phyloP scores from a whole-genome alignment of 2,329 filamentous ascomycete genomes.

The Neofusicoccum ribis region DNA sequence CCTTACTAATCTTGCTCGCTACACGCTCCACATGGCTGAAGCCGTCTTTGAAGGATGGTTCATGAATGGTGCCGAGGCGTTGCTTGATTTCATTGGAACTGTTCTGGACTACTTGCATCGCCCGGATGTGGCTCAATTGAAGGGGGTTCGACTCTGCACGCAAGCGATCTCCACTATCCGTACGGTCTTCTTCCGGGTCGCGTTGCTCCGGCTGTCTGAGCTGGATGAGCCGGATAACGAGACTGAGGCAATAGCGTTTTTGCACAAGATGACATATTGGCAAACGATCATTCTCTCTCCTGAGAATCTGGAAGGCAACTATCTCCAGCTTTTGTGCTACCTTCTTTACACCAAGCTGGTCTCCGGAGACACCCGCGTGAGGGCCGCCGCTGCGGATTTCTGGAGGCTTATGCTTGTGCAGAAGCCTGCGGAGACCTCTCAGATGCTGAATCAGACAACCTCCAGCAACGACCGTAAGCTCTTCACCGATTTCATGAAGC shows the following conservation, averaged over 20 bases:
- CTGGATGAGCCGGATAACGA: slow-evolving; percentile 68
- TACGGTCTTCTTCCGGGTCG: slow-evolving; percentile 73
- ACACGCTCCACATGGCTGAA: slow-evolving; percentile 79
- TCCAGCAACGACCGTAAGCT: slow-evolving; percentile 70
- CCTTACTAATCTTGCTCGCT: slow-evolving; percentile 81
- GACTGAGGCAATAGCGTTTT: slow-evolving; percentile 66
- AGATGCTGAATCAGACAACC: slow-evolving; percentile 71
- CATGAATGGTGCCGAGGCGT: slow-evolving; percentile 77
- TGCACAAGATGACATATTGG: slow-evolving; percentile 92
- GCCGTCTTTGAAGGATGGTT: slow-evolving; percentile 97
- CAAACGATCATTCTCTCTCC: slow-evolving; percentile 84
- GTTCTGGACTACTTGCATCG: slow-evolving; percentile 86
- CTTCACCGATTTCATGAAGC: slow-evolving; percentile 74
- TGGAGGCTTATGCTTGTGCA: slow-evolving; percentile 93
- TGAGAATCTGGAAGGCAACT: slow-evolving; percentile 75
- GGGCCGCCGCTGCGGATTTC: slow-evolving; percentile 75
- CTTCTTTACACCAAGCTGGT: slow-evolving; percentile 88
- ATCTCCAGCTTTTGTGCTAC: slow-evolving; percentile 85
- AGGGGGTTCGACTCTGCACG: slow-evolving; percentile 87
- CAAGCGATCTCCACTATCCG: slow-evolving; percentile 78
- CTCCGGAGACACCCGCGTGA: slow-evolving; percentile 65
- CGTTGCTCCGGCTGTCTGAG: slow-evolving; percentile 80
- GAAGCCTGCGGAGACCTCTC: slow-evolving; percentile 78
- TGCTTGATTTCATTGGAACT: slow-evolving; percentile 83
- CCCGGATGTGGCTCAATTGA: slow-evolving; percentile 76